Evolutionary conservation across 768 basidiomycete genomes (phyloP).

Genomic region (Crassisporium funariophilum): DNA sequence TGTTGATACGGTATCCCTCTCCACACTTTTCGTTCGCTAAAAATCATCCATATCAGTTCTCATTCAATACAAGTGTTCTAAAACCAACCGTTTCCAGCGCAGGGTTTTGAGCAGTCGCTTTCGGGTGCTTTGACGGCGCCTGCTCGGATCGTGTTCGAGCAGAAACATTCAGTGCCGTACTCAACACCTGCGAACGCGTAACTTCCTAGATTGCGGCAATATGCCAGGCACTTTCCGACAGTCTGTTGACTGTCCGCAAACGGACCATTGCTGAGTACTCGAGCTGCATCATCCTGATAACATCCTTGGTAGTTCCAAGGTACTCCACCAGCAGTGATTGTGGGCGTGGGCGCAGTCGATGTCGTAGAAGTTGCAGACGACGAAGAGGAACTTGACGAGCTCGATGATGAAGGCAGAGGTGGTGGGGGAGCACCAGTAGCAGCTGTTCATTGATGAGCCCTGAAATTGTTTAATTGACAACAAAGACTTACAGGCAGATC

Average conservation of each 20-base stretch:
- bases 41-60: neutral
- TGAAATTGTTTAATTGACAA: neutral
- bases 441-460: constrained; percentile 2
- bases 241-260: constrained; percentile 22
- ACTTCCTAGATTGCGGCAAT: constrained; percentile 26
- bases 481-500: constrained; percentile 41
- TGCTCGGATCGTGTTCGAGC: constrained; percentile 23
- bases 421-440: constrained; percentile 12
- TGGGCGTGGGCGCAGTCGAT: constrained; percentile 12
- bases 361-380: constrained; percentile 17
- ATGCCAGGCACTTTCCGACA: constrained; percentile 29
- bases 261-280: constrained; percentile 24
- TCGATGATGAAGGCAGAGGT: constrained; percentile 12
- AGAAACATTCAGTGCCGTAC: constrained; percentile 36
- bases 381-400: constrained; percentile 10
- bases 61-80: neutral
- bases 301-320: constrained; percentile 31
- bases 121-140: constrained; percentile 21
- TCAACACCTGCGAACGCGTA: constrained; percentile 34
- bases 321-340: constrained; percentile 16
- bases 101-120: constrained; percentile 32
- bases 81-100: constrained; percentile 29
- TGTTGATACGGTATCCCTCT: constrained; percentile 26
- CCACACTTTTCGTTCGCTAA: constrained; percentile 34
- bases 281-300: constrained; percentile 24